Evolutionary conservation across 73 alveolate genomes (phyloP).

Genomic region (Paramecium caudatum): DNA sequence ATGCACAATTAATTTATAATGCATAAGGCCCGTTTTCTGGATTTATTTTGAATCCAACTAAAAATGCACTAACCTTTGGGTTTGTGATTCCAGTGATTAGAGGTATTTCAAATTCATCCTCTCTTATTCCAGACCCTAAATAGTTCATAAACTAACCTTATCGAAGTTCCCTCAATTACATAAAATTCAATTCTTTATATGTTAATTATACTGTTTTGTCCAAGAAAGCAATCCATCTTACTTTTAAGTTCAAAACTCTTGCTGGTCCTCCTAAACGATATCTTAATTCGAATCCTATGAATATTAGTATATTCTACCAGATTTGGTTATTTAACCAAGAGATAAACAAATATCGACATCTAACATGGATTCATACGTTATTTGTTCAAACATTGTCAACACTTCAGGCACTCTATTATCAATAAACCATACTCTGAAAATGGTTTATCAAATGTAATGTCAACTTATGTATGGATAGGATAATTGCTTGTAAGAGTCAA

Average conservation of each 20-base stretch:
- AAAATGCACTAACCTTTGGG: constrained; percentile 32
- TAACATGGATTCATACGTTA: constrained; percentile 31
- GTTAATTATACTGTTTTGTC: constrained; percentile 18
- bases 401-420: constrained; percentile 63
- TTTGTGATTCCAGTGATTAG: neutral
- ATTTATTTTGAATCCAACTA: constrained; percentile 44
- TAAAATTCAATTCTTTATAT: constrained; percentile 25
- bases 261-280: constrained; percentile 67
- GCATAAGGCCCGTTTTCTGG: constrained; percentile 64
- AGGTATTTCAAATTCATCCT: neutral
- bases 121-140: constrained; percentile 6
- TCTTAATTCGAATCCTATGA: constrained; percentile 26
- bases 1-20: neutral
- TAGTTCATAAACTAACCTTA: neutral
- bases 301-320: constrained; percentile 22
- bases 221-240: constrained; percentile 63
- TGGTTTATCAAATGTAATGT: neutral
- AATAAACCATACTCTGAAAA: constrained; percentile 42
- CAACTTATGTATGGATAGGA: constrained; percentile 18
- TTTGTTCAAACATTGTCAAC: constrained; percentile 3
- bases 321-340: neutral
- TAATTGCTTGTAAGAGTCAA: constrained; percentile 9
- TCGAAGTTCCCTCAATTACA: constrained; percentile 23
- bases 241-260: constrained; percentile 30
- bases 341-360: constrained; percentile 1